Evolutionary conservation across 257 asterid species (phyloP), one percentile per base, ranked within the genome.

Genomic region (Nyctanthes arbortristis): DNA sequence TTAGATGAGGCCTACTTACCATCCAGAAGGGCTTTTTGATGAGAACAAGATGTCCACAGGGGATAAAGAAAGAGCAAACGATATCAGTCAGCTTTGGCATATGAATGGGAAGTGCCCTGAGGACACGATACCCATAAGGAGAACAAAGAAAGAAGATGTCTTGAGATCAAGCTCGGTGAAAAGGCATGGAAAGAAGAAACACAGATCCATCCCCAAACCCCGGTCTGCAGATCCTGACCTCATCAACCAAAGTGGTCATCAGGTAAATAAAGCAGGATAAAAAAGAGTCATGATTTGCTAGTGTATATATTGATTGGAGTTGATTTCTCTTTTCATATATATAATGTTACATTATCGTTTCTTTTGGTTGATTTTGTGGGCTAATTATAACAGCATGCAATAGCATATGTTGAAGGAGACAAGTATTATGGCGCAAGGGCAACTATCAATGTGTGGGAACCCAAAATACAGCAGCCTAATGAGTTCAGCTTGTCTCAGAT

Each of bases 401-500:
- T 90, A 73, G 96, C 94, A 3, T 90, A 86, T 76, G 97, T 88
- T 8, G 91, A 85, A 75, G 97, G 97, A 49, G 92, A 82, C 59
- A 85, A 72, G 69, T 88, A 84, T 72, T 88, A 81, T 59, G 97
- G 97, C 54, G 91, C 97, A 3, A 88, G 82, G 55, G 97, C 96
- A 29, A 88, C 96, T 13, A 87, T 88, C 60, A 87, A 88, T 63
- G 95, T 91, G 27, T 91, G 97, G 97, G 96, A 87, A 73, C 97
- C 97, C 14, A 80, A 85, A 74, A 83, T 88, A 61, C 96, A 88
- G 68, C 97, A 88, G 78, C 75, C 94, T 52, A 86, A 88, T 63
- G 97, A 91, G 84, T 87, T 88, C 78, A 91, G 97, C 77, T 74
- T 85, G 78, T 88, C 97, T 54, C 97, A 91, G 80, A 81, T 91